A percentile compares a stretch with the other conserved stretches of the same genome.
Evolutionary conservation across 139 green algal genomes (phyloP).

Genomic region (Chlamydomonas sp.): DNA sequence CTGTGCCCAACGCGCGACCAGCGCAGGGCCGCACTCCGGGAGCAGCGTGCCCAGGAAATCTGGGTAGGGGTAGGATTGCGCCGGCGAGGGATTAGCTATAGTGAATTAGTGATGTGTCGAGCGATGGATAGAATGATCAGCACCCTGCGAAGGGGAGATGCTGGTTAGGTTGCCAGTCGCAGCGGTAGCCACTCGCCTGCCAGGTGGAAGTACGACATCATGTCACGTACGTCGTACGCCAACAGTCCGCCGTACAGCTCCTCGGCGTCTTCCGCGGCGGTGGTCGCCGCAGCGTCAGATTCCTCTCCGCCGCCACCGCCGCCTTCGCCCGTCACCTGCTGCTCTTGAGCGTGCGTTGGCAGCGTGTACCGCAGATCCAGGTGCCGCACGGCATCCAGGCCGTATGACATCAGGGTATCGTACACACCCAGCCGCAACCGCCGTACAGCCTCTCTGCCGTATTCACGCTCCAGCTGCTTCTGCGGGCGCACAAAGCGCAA

Average conservation of each 20-base stretch:
- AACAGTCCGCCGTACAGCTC: neutral
- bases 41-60: conserved; percentile 25
- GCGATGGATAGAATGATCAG: neutral
- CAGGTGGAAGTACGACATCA: conserved; percentile 28
- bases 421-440: conserved; percentile 14
- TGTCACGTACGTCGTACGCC: neutral
- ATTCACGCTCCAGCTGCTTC: neutral
- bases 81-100: neutral
- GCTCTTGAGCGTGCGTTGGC: neutral
- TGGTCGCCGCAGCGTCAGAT: neutral
- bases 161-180: too few relatives aligned
- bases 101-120: neutral
- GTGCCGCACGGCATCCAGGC: conserved; percentile 12
- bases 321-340: neutral
- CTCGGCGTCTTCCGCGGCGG: neutral
- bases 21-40: neutral
- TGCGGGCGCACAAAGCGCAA: neutral
- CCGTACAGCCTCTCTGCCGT: neutral
- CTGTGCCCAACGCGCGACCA: conserved; percentile 14
- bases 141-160: neutral
- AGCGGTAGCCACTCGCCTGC: neutral
- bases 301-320: neutral
- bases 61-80: neutral
- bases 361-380: conserved; percentile 28
- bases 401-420: conserved; percentile 16